phyloP scores from a whole-genome alignment of 225 moss, liverwort and hornwort species.

The Physcomitrellopsis africana region DNA sequence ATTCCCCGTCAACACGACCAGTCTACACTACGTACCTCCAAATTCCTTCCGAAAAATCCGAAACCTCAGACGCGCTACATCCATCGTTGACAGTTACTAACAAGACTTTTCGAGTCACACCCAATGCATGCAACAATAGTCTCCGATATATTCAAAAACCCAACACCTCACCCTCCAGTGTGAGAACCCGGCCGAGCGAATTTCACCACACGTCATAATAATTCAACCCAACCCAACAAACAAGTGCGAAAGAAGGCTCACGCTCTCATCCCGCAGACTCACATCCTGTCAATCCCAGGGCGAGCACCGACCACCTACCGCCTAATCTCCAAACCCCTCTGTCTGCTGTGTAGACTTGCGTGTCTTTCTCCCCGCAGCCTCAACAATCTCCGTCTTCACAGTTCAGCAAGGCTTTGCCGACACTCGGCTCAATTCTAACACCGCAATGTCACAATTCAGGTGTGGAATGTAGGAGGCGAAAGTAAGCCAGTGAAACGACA shows the following conservation, averaged over 20 bases:
- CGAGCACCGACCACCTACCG: background rate
- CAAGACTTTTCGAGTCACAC: background rate
- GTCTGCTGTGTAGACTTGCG: background rate
- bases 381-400: background rate
- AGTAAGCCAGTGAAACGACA: no score
- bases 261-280: conserved; percentile 11
- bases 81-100: background rate
- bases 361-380: background rate
- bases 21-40: background rate
- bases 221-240: background rate
- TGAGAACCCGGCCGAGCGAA: background rate
- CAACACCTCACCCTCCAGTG: background rate
- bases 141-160: background rate
- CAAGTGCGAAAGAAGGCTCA: background rate
- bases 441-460: background rate
- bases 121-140: background rate
- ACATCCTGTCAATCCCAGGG: background rate
- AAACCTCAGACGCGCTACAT: background rate
- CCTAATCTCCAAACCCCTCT: background rate
- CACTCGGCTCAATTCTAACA: background rate
- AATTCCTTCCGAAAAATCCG: conserved; percentile 9
- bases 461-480: background rate
- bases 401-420: no score
- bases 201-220: background rate
- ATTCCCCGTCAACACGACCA: background rate